Base-by-base conservation (phyloP, 2,329 filamentous ascomycete species). In the Beauveria sp. region DNA sequence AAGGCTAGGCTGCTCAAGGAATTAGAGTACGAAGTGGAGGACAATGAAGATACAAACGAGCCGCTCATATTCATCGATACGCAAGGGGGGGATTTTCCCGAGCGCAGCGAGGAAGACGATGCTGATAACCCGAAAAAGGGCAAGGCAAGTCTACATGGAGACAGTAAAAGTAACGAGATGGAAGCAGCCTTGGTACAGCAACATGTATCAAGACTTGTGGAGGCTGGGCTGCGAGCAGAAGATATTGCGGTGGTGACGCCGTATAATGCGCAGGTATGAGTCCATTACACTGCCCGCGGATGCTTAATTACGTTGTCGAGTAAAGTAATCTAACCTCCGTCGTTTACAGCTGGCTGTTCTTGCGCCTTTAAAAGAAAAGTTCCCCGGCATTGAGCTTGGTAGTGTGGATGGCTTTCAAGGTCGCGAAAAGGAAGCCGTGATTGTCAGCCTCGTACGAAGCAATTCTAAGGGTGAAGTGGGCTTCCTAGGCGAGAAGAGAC, bases 331-430 rank as follows among this genome's bases (percentile, higher is more conserved):
- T 61, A 24, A 61, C 34, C 16, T 0, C 5, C 46, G 34, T 12
- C 22, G 14, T 41, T 40, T 55, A 57, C 58, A 96, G 84, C 82
- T 97, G 41, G 88, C 89, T 5, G 75, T 96, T 12, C 79, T 97
- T 56, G 87, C 91, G 43, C 80, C 88, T 65, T 81, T 99, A 55
- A 94, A 93, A 70, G 90, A 94, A 63, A 78, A 80, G 44, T 96
- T 89, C 68, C 89, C 89, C 0, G 91, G 89, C 14, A 85, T 99
- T 55, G 94, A 99, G 73, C 80, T 99, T n/a, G 94, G 94, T 40
- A 96, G 91, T 68, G 91, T 99, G 2, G 94, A 99, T 73, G 94
- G 93, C 2, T 99, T 99, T 72, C 94, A 99, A 73, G 94, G 94
- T 40, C 85, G 94, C 20, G 94, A 99, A 75, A 99, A 99, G 75